These are phyloP conservation scores for Xylariaceae sp. DNA, from an alignment of 2,329 filamentous ascomycete species.

Conservation along the genomic window DNA sequence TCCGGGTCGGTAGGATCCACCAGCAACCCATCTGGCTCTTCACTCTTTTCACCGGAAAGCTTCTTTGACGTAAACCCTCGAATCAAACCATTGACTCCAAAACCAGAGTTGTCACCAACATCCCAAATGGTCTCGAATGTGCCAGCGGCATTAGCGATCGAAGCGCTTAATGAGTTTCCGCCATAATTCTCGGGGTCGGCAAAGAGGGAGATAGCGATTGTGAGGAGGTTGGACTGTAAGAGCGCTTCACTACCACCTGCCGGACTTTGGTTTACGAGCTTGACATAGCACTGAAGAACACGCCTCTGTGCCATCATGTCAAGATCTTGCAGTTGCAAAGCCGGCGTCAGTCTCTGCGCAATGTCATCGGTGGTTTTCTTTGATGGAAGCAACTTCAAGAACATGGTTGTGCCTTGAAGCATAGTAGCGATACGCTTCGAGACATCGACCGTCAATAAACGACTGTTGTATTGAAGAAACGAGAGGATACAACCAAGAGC, in stretches of 20 bases:
- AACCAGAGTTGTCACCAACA: slow-evolving; percentile 88
- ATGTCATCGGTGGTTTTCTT: slow-evolving; percentile 88
- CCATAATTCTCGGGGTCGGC: slow-evolving; percentile 88
- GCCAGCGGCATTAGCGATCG: slow-evolving; percentile 85
- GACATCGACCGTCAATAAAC: slow-evolving; percentile 87
- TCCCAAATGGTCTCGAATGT: slow-evolving; percentile 96
- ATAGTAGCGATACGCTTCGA: slow-evolving; percentile 89
- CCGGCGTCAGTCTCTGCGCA: slow-evolving; percentile 76
- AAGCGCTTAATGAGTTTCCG: slow-evolving; percentile 79
- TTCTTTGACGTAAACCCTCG: slow-evolving; percentile 70
- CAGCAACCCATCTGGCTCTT: slow-evolving; percentile 39
- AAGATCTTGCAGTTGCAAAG: slow-evolving; percentile 84
- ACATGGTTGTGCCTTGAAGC: slow-evolving; percentile 91
- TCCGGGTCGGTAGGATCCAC: slow-evolving; percentile 60
- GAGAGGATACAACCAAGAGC: slow-evolving; percentile 87
- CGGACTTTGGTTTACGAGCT: slow-evolving; percentile 84
- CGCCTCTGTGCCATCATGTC: slow-evolving; percentile 90
- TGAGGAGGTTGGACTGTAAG: slow-evolving; percentile 86
- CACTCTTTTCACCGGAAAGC: slow-evolving; percentile 67
- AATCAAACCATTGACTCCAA: slow-evolving; percentile 85
- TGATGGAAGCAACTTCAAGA: slow-evolving; percentile 77
- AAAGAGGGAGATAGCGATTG: slow-evolving; percentile 85
- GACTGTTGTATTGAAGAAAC: slow-evolving; percentile 90
- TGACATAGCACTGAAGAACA: slow-evolving; percentile 92
- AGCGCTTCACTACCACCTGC: slow-evolving; percentile 81